phyloP scores from a whole-genome alignment of 202 grass and related monocot genomes.

The Elaeis oleifera region DNA sequence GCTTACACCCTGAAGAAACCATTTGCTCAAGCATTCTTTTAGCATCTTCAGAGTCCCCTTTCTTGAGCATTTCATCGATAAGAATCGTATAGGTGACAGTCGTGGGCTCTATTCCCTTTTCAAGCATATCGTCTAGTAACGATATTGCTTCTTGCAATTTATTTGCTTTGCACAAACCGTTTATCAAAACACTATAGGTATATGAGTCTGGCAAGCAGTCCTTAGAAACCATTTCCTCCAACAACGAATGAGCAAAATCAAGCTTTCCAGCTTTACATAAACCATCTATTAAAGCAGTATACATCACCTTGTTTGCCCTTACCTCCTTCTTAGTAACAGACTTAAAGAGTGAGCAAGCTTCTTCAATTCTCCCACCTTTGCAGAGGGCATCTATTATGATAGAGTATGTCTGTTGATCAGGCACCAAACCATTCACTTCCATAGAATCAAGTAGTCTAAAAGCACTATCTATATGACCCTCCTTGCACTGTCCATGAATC shows the following conservation, averaged over 20 bases:
- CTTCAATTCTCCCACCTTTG: slow-evolving; percentile 12
- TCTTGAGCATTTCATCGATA: slow-evolving; percentile 19
- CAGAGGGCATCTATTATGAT: slow-evolving; percentile 30
- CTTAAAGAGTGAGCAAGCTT: slow-evolving; percentile 17
- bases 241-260: slow-evolving; percentile 15
- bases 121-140: slow-evolving; percentile 21
- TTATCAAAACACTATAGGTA: slow-evolving; percentile 24
- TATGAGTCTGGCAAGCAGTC: slow-evolving; percentile 23
- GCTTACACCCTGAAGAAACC: slow-evolving; percentile 25
- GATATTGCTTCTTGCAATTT: slow-evolving; percentile 14
- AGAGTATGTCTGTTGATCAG: slow-evolving; percentile 25
- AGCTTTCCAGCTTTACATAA: slow-evolving; percentile 26
- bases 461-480: slow-evolving; percentile 16
- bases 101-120: slow-evolving; percentile 21
- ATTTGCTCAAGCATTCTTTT: slow-evolving; percentile 23
- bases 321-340: slow-evolving; percentile 9
- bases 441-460: slow-evolving; percentile 9
- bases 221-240: slow-evolving; percentile 25
- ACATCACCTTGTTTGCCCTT: slow-evolving; percentile 19
- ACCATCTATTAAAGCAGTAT: slow-evolving; percentile 23
- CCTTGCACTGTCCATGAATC: slow-evolving; percentile 10
- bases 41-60: slow-evolving; percentile 12
- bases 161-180: slow-evolving; percentile 17
- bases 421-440: slow-evolving; percentile 5
- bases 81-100: slow-evolving; percentile 19